These are phyloP conservation scores for Lachnellula arida DNA, from an alignment of 2,329 filamentous ascomycete species.

Conservation along the genomic window DNA sequence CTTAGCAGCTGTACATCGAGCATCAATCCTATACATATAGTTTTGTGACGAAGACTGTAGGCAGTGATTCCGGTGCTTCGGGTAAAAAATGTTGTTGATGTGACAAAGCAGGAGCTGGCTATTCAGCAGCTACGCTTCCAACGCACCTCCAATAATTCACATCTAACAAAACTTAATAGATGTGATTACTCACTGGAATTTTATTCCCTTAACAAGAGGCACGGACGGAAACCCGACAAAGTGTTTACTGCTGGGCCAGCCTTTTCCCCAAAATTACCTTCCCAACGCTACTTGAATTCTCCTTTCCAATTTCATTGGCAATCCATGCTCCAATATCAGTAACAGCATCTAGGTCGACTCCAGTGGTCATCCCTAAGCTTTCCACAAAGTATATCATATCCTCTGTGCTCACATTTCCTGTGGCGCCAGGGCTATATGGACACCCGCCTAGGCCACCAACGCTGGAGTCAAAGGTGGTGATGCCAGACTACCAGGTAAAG, in stretches of 20 bases:
- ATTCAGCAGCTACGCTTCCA: no score
- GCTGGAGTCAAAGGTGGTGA: slow-evolving; percentile 74
- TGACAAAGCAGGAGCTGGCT: no score
- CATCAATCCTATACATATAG: no score
- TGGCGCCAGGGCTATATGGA: slow-evolving; percentile 79
- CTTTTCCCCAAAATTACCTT: slow-evolving; percentile 54
- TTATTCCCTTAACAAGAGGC: neutral
- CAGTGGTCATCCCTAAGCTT: slow-evolving; percentile 69
- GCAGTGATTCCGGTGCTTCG: no score
- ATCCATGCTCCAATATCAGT: slow-evolving; percentile 71
- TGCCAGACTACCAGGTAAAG: slow-evolving; percentile 39
- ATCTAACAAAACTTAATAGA: no score
- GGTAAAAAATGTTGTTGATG: no score
- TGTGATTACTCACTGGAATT: neutral
- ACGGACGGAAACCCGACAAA: no score
- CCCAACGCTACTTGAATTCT: slow-evolving; percentile 63
- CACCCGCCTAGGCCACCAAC: slow-evolving; percentile 80
- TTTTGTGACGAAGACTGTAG: no score
- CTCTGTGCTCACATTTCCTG: slow-evolving; percentile 81
- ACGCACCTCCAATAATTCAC: no score
- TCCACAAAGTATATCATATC: slow-evolving; percentile 77
- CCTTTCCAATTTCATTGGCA: slow-evolving; percentile 55
- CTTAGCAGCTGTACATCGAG: no score
- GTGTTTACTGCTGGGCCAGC: neutral
- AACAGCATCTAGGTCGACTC: slow-evolving; percentile 63